Evolutionary conservation across 768 basidiomycete genomes (phyloP), one percentile per base, ranked within the genome.

Genomic region (Artomyces pyxidatus): DNA sequence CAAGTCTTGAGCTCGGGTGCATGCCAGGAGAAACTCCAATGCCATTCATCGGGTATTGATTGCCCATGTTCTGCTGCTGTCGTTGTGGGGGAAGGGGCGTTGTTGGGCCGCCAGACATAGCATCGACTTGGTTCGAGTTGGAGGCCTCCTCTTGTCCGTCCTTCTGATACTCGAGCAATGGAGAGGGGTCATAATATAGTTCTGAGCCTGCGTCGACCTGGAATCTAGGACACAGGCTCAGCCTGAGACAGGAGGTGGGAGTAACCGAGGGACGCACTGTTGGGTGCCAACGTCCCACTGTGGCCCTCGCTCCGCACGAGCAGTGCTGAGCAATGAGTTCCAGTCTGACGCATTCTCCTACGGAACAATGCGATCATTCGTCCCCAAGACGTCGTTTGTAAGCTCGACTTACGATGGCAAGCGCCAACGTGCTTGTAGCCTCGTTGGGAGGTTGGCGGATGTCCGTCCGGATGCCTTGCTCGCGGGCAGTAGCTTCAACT

Each of bases 271-370:
- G 42, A 74, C 85, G 57, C 57, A 90, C 88, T 85, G 82, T 62
- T 91, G 88, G 12, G 88, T 88, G 16, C 85, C 85, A 32, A 89
- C 72, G 62, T 91, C 88, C 88, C 88, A 91, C 58, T 89, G 88
- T 3, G 88, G 88, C 0, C 88, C 88, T 51, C 88, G 72, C 50
- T 85, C 80, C 7, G 88, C 88, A 30, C 88, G 77, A 3, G 88
- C 88, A 23, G 81, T 83, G 51, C 80, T 75, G 40, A 91, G 71
- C 46, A 88, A 57, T 0, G 88, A 89, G 57, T 91, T 91, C 88
- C 88, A 90, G 55, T 88, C 85, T 9, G 85, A 88, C 9, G 88
- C 85, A 59, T 79, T 81, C 63, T 90, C 88, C 76, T 77, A 43
- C 29, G n/a, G 37, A 26, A n/a, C 32, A 5, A 35, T n/a, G n/a